Percentiles rank a stretch among this genome's conserved stretches.
Conservation (phyloP, 1,284 basidiomycete species). For the Leccinum glutinopallens region DNA sequence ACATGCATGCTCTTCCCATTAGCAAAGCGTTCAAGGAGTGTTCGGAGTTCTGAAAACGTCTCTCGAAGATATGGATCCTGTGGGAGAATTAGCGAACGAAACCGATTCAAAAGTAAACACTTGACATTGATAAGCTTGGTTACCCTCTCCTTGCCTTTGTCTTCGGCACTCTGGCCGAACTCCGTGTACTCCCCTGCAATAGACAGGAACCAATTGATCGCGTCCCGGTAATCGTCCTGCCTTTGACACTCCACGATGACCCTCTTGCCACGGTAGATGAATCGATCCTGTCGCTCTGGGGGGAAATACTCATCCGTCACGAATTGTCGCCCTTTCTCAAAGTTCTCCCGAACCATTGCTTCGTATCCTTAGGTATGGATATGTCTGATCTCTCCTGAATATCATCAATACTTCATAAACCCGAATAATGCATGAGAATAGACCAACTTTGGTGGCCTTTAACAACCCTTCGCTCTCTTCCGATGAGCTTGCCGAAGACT, state of each 20-base stretch:
- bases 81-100: constrained; percentile 10
- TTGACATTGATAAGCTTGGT: constrained; percentile 31
- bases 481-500: constrained; percentile 17
- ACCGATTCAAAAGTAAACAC: not conserved
- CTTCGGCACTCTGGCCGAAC: constrained; percentile 56
- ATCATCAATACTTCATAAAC: not conserved
- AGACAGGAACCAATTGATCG: constrained; percentile 75
- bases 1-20: constrained; percentile 69
- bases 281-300: constrained; percentile 62
- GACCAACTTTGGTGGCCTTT: constrained; percentile 39
- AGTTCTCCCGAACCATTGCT: constrained; percentile 40
- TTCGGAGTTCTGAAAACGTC: constrained; percentile 70
- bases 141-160: constrained; percentile 43
- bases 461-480: constrained; percentile 27
- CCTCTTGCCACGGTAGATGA: constrained; percentile 62
- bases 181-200: constrained; percentile 76
- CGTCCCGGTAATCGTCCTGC: constrained; percentile 88
- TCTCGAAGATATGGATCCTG: constrained; percentile 59
- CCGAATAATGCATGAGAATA: not conserved
- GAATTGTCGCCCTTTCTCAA: constrained; percentile 47
- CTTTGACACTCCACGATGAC: constrained; percentile 88
- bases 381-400: constrained; percentile 30
- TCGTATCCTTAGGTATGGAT: constrained; percentile 42
- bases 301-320: constrained; percentile 62
- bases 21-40: constrained; percentile 90